phyloP scores from a whole-genome alignment of 176 grass and related monocot genomes.

The Zizania latifolia region DNA sequence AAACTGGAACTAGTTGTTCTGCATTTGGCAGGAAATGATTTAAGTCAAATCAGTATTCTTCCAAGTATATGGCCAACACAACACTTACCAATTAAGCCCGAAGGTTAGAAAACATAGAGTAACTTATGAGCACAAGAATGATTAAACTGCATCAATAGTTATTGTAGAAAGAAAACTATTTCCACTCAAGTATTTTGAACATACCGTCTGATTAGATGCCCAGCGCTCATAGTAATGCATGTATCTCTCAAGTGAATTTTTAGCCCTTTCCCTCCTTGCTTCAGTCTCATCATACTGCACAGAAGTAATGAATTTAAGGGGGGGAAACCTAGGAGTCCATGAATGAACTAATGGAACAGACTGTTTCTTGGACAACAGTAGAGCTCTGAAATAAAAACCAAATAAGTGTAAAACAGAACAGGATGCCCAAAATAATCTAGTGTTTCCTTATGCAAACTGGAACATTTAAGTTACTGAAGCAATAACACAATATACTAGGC shows the following conservation, averaged over 20 bases:
- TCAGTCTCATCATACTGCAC: slow-evolving; percentile 82
- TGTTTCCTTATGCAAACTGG: not conserved
- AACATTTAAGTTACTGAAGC: not conserved
- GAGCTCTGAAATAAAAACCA: not conserved
- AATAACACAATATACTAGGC: not conserved
- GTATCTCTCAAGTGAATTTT: slow-evolving; percentile 94
- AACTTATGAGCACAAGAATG: not conserved
- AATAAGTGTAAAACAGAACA: not conserved
- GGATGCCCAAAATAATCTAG: not conserved
- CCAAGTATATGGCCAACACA: not conserved
- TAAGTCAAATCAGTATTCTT: not conserved
- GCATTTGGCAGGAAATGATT: not conserved
- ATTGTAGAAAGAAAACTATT: slow-evolving; percentile 8
- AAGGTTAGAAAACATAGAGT: not conserved
- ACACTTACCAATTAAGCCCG: not conserved
- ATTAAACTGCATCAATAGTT: slow-evolving; percentile 3
- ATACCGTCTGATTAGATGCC: slow-evolving; percentile 87
- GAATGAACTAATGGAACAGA: not conserved
- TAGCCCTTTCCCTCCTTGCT: slow-evolving; percentile 87
- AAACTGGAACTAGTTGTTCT: not conserved
- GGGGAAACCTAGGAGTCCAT: not conserved
- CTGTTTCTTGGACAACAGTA: not conserved
- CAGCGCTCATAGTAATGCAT: slow-evolving; percentile 98
- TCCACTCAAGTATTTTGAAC: slow-evolving; percentile 25
- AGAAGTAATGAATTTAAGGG: slow-evolving; percentile 4